Base-by-base conservation (phyloP, 2,329 filamentous ascomycete species). In the Kalaharituber pfeilii region DNA sequence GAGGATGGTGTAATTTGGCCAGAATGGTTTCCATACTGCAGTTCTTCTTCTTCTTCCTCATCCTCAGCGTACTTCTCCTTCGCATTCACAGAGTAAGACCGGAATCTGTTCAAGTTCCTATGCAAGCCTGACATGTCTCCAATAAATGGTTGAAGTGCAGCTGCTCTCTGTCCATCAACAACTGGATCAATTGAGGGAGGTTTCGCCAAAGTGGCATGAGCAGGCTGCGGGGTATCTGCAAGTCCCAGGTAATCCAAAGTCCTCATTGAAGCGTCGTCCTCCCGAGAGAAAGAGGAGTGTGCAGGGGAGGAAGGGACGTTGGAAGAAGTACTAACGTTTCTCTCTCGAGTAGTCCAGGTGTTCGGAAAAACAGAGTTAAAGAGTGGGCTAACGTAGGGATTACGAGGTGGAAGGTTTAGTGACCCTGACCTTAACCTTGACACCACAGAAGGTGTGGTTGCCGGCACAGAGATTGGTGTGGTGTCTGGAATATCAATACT, bases 1-100 rank as follows among this genome's bases (percentile, higher is more conserved):
- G 42, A 47, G 2, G 79, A 82, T 18, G 76, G 77, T 22, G 77
- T 78, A 30, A 81, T 69, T 64, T 81, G 76, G 13, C 47, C 47
- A 50, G 47, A 50, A 15, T 28, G 25, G 7, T 5, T 28, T 11
- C 26, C 26, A 22, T 50, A 50, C 3, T 50, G 47, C n/a, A 50
- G 11, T 7, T 50, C 47, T 2, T 30, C 86, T 15, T 85, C 81
- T 57, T 87, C 83, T 25, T 87, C 82, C 52, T 93, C 88, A 49
- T 86, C 82, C 63, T 93, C 86, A 2, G 84, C 88, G 64, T 96
- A 96, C 68, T 91, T 93, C 67, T 96, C 89, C 69, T 94, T 95
- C 54, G 94, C 93, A 69, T 98, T 98, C 60, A 98, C 91, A 0
- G 91, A 98, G 68, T 95, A 96, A 1, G 91, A 98, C 49, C 91